phyloP scores from a whole-genome alignment of 306 rosid genomes.

The Pyrus bretschneideri region DNA sequence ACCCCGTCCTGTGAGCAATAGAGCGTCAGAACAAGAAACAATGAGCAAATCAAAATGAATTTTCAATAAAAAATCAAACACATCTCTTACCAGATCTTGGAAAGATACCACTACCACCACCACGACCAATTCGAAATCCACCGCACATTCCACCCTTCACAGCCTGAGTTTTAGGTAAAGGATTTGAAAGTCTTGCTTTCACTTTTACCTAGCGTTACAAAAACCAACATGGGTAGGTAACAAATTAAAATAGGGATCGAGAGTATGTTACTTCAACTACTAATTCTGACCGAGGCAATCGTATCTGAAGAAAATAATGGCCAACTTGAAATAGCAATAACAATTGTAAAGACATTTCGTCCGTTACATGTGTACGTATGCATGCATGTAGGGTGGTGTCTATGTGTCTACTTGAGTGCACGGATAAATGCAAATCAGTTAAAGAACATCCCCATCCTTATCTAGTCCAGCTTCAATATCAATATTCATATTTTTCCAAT shows the following conservation, averaged over 20 bases:
- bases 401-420: neutral
- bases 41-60: constrained; percentile 6
- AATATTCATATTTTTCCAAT: neutral
- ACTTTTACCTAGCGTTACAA: constrained; percentile 45
- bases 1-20: constrained; percentile 42
- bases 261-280: constrained; percentile 3
- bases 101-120: constrained; percentile 37
- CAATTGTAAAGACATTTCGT: neutral
- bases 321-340: neutral
- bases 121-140: constrained; percentile 65
- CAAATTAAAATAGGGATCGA: neutral
- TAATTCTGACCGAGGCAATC: neutral
- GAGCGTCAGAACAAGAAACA: neutral
- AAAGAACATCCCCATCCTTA: neutral
- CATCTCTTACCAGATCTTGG: constrained; percentile 40
- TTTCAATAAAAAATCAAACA: constrained; percentile 9
- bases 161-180: constrained; percentile 75
- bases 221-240: constrained; percentile 5
- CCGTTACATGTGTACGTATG: neutral
- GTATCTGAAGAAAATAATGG: neutral
- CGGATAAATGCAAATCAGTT: neutral
- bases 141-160: constrained; percentile 81
- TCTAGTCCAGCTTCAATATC: neutral
- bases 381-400: neutral
- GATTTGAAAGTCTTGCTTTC: constrained; percentile 88